Evolutionary conservation across 768 basidiomycete genomes (phyloP).

Genomic region (Auricularia auricula-judae): DNA sequence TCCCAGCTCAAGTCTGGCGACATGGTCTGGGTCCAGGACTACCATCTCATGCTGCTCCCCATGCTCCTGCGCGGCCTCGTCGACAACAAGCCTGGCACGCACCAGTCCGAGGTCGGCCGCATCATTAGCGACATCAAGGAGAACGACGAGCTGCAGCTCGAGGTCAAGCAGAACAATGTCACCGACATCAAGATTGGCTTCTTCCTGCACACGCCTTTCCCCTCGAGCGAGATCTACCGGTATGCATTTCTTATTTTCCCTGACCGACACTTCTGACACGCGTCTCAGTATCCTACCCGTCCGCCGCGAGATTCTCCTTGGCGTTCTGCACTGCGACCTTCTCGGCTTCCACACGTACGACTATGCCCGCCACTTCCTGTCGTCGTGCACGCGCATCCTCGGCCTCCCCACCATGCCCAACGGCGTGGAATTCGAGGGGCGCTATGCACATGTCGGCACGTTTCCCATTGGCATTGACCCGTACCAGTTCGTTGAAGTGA

Average conservation of each 20-base stretch:
- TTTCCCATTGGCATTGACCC: conserved; percentile 99
- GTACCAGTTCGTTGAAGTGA: conserved; percentile 72
- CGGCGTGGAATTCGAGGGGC: conserved; percentile 91
- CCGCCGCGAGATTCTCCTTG: conserved; percentile 92
- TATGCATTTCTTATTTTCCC: neutral
- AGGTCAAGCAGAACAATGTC: conserved; percentile 11
- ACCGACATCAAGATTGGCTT: conserved; percentile 89
- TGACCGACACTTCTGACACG: neutral
- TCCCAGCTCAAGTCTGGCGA: conserved; percentile 71
- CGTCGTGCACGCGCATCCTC: conserved; percentile 93
- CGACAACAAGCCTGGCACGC: conserved; percentile 34
- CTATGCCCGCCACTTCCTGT: conserved; percentile 98
- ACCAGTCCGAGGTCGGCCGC: conserved; percentile 10
- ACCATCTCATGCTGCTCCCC: conserved; percentile 95
- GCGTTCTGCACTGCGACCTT: conserved; percentile 89
- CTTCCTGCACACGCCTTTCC: conserved; percentile 98
- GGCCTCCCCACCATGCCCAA: conserved; percentile 95
- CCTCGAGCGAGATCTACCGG: conserved; percentile 71
- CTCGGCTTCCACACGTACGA: conserved; percentile 99
- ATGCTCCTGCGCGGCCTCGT: conserved; percentile 87
- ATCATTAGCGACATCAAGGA: conserved; percentile 19
- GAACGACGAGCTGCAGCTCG: neutral
- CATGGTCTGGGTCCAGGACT: conserved; percentile 99
- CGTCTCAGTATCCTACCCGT: conserved; percentile 80
- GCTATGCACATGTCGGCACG: conserved; percentile 93